Conservation (phyloP, 805 yeast genomes). For the Spathaspora boniae region DNA sequence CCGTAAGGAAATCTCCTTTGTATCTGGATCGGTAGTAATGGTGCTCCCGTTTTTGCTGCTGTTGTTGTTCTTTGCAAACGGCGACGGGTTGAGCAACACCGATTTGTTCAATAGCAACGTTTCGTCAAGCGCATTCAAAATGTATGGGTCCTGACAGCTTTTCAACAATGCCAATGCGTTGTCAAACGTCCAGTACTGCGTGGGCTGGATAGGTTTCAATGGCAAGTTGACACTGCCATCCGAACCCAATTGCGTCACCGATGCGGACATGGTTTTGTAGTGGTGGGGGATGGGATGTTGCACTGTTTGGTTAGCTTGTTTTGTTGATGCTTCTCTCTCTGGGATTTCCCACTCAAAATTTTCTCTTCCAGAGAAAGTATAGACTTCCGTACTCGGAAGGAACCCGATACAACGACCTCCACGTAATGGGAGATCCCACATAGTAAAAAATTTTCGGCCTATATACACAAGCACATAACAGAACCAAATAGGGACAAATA, state of each 20-base stretch:
- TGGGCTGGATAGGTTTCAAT: slow-evolving; percentile 31
- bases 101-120: slow-evolving; percentile 30
- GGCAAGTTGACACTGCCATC: slow-evolving; percentile 9
- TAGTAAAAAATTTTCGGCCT: no score
- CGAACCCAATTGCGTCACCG: slow-evolving; percentile 6
- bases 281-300: background rate
- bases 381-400: no score
- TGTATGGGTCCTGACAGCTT: slow-evolving; percentile 26
- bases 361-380: no score
- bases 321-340: no score
- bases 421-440: no score
- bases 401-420: no score
- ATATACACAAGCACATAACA: no score
- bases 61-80: slow-evolving; percentile 17
- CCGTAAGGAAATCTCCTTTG: slow-evolving; percentile 37
- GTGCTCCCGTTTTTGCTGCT: slow-evolving; percentile 1
- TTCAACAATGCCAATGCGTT: slow-evolving; percentile 33
- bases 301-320: no score
- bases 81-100: slow-evolving; percentile 28
- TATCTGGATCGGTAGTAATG: slow-evolving; percentile 2
- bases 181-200: slow-evolving; percentile 38
- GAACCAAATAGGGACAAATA: no score
- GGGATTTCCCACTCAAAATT: no score
- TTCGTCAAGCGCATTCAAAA: slow-evolving; percentile 37
- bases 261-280: no score